These are phyloP conservation scores for Rhizopogon vulgaris DNA, from an alignment of 768 basidiomycete genomes.

Conservation along the genomic window DNA sequence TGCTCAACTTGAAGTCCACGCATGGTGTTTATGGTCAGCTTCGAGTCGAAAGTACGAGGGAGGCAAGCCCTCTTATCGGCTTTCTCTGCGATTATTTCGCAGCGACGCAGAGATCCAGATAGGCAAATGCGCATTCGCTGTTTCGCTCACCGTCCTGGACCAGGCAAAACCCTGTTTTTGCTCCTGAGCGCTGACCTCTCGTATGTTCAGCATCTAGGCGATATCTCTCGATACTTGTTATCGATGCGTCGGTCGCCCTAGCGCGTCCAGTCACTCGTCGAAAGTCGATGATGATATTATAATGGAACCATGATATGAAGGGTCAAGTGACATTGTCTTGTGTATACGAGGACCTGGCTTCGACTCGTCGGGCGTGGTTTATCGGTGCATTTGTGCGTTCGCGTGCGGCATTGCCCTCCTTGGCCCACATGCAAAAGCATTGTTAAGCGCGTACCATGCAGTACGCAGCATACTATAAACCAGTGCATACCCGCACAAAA, in stretches of 20 bases:
- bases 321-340: not conserved
- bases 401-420: not conserved
- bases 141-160: not conserved
- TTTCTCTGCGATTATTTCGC: conserved; percentile 6
- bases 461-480: not conserved
- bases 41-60: conserved; percentile 10
- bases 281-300: not conserved
- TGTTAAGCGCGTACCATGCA: not conserved
- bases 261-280: not conserved
- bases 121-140: conserved; percentile 5
- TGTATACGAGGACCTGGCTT: not conserved
- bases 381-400: not conserved
- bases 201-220: not conserved
- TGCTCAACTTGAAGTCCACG: no score
- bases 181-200: not conserved
- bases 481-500: not conserved
- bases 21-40: not conserved
- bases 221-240: not conserved
- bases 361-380: not conserved
- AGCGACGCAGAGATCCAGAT: conserved; percentile 1
- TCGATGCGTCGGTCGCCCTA: not conserved
- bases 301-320: not conserved
- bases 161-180: not conserved
- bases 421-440: not conserved
- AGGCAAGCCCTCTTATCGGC: conserved; percentile 2